Evolutionary conservation across 805 yeast genomes (phyloP).

Genomic region (Candida nanaspora): DNA sequence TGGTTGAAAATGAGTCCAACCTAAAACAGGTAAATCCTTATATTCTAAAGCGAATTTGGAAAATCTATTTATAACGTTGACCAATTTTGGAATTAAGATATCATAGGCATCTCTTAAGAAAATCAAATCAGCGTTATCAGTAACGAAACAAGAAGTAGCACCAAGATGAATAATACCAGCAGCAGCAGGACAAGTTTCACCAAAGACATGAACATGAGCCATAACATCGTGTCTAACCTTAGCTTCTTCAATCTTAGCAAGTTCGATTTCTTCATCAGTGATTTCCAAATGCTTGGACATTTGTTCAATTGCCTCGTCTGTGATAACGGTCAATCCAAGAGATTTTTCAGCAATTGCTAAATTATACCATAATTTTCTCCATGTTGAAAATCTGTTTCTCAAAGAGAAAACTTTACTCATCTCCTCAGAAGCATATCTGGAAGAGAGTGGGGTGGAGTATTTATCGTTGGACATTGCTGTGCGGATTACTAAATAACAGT

Average conservation of each 20-base stretch:
- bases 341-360: constrained; percentile 94
- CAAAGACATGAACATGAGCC: constrained; percentile 98
- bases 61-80: constrained; percentile 89
- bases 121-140: constrained; percentile 96
- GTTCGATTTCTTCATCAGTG: constrained; percentile 88
- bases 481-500: neutral
- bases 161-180: constrained; percentile 98
- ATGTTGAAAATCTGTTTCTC: constrained; percentile 91
- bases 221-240: constrained; percentile 98
- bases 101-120: constrained; percentile 95
- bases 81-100: constrained; percentile 86
- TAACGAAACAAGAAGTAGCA: constrained; percentile 96
- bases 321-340: constrained; percentile 75
- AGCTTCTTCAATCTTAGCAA: constrained; percentile 89
- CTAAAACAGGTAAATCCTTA: constrained; percentile 94
- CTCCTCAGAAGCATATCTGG: constrained; percentile 96
- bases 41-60: constrained; percentile 81
- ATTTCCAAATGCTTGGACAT: constrained; percentile 71
- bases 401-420: constrained; percentile 90
- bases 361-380: constrained; percentile 97
- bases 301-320: constrained; percentile 87
- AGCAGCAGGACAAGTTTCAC: constrained; percentile 88
- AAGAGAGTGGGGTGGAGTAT: constrained; percentile 87
- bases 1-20: constrained; percentile 99
- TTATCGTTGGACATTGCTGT: constrained; percentile 45